Percentiles rank a stretch among this genome's conserved stretches.
These are phyloP conservation scores for Teratosphaeria gauchensis DNA, from an alignment of 2,329 filamentous ascomycete species.

Conservation along the genomic window DNA sequence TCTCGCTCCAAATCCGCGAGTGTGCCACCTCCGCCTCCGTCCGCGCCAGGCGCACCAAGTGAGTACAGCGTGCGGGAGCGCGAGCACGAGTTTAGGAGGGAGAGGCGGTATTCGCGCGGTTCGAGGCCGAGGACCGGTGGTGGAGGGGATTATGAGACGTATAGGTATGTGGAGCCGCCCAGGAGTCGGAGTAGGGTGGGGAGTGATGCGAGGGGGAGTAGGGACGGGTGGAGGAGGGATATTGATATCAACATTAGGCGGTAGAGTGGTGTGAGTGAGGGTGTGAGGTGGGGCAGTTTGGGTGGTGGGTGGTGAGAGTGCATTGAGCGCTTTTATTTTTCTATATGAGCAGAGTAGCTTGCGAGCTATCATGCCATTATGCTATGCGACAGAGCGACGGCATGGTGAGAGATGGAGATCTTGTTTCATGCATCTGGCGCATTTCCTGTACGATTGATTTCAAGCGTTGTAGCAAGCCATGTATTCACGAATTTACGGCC, in stretches of 20 bases:
- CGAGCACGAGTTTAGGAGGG: constrained; percentile 34
- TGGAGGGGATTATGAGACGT: constrained; percentile 35
- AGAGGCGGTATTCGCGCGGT: constrained; percentile 21
- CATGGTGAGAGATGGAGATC: background rate
- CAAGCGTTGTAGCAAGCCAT: background rate
- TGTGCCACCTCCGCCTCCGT: constrained; percentile 4
- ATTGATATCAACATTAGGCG: constrained; percentile 6
- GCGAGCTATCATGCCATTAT: background rate
- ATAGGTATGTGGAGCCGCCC: constrained; percentile 34
- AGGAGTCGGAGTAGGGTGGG: constrained; percentile 15
- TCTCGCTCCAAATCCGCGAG: constrained; percentile 8
- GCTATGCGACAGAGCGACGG: background rate
- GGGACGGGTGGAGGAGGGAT: constrained; percentile 14
- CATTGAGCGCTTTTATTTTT: background rate
- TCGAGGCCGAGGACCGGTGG: constrained; percentile 2
- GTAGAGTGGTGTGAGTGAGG: background rate
- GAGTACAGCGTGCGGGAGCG: constrained; percentile 36
- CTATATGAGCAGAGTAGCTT: background rate
- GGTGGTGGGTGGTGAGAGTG: background rate
- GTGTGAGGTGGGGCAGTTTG: constrained; percentile 1
- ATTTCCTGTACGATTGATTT: background rate
- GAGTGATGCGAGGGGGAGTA: constrained; percentile 14
- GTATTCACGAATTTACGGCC: background rate
- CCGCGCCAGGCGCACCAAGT: constrained; percentile 12
- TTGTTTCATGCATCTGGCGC: background rate